Percentiles rank a stretch among this genome's conserved stretches.
These are phyloP conservation scores for Lumnitzera littorea DNA, from an alignment of 345 rosid species.

Conservation along the genomic window DNA sequence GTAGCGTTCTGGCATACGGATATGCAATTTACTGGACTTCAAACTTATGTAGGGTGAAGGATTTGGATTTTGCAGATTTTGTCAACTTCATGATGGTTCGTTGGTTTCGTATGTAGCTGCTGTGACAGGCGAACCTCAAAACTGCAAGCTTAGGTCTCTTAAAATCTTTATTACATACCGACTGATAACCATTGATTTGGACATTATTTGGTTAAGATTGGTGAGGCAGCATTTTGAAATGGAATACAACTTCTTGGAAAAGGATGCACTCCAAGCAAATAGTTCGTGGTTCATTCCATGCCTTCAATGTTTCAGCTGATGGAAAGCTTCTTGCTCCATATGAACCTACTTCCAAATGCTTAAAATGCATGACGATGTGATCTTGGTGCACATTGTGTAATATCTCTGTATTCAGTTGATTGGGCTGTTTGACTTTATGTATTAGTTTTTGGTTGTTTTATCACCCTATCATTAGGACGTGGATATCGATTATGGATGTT, in stretches of 20 bases:
- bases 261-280: conserved; percentile 51
- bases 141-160: background rate
- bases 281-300: conserved; percentile 42
- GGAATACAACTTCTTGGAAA: conserved; percentile 66
- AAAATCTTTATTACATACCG: background rate
- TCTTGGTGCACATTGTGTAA: too few species aligned
- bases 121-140: conserved; percentile 46
- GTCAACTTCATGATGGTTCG: conserved; percentile 32
- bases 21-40: conserved; percentile 5
- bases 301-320: conserved; percentile 76
- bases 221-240: conserved; percentile 64
- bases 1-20: background rate
- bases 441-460: too few species aligned
- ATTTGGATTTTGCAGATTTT: conserved; percentile 78
- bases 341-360: background rate
- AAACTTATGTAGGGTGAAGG: conserved; percentile 50
- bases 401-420: too few species aligned
- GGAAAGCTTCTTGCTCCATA: conserved; percentile 83
- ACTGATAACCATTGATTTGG: background rate
- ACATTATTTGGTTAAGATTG: conserved; percentile 26
- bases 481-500: too few species aligned
- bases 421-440: too few species aligned
- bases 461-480: too few species aligned
- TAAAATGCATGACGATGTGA: too few species aligned
- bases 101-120: conserved; percentile 65